Evolutionary conservation across 495 filamentous ascomycete genomes (phyloP), one percentile per base, ranked within the genome.

Genomic region (Rhypophila decipiens): DNA sequence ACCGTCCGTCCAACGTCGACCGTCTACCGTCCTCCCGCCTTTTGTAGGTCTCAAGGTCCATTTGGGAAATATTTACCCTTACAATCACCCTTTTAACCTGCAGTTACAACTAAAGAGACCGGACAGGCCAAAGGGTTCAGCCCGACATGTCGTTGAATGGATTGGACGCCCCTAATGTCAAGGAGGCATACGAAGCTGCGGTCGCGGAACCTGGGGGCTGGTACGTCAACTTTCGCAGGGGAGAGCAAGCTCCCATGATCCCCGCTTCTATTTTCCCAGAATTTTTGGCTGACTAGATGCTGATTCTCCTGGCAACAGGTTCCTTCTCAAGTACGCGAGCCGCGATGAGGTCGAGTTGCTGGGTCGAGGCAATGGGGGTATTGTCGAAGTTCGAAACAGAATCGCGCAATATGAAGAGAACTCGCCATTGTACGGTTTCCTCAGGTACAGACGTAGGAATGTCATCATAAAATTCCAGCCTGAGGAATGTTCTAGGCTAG

Each of bases 91-190:
- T 34, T 47, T 48, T 48, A 57, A 13, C 56, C 49, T 48, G 41
- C 41, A 24, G 53, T 54, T 45, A 42, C 51, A 44, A 47, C n/a
- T n/a, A 44, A 33, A 49, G 24, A 54, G 33, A 33, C 31, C 39
- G 49, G 39, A 33, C 37, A 47, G 44, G 34, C 36, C 51, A 24
- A 33, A 33, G 40, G 22, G 38, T 44, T 23, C 45, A 52, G 21
- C 34, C 52, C 49, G 68, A 56, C 44, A 98, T 98, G 93, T 97
- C 93, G 76, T 76, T 98, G 69, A 96, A 97, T 84, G 93, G 93
- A 53, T 75, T 98, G 73, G 93, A 97, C 72, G 77, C 80, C 73
- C 72, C 78, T 56, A 76, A 77, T 53, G 75, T 98, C 60, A 76
- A 80, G 65, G 89, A 91, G 66, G 90, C 90, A 54, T 85, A 95